A percentile compares a stretch with the other conserved stretches of the same genome.
Evolutionary conservation across 1,284 basidiomycete species (phyloP).

Genomic region (Hemileia vastatrix): DNA sequence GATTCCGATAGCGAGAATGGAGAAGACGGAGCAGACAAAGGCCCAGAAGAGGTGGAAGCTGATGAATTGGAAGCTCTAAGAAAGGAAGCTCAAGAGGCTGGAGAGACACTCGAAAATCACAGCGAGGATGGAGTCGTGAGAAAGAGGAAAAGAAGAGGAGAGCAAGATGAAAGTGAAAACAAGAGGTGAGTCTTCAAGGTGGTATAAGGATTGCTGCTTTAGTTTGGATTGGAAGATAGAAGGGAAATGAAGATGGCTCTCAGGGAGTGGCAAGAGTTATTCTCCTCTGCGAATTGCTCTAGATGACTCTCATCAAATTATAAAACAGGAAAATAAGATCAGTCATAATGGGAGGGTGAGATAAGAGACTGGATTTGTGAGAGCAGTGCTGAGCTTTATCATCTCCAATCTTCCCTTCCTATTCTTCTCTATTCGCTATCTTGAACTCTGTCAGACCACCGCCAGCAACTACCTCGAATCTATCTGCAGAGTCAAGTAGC

Average conservation of each 20-base stretch:
- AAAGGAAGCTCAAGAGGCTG: neutral
- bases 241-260: too few species aligned
- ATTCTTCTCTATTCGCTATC: neutral
- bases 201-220: too few species aligned
- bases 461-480: neutral
- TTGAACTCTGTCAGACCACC: neutral
- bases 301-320: too few species aligned
- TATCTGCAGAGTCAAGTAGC: neutral
- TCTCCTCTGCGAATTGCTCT: too few species aligned
- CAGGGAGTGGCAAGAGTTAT: too few species aligned
- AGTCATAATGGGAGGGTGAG: too few species aligned
- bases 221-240: too few species aligned
- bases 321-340: too few species aligned
- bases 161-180: neutral
- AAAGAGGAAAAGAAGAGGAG: neutral
- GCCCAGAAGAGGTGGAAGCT: neutral
- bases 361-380: too few species aligned
- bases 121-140: neutral
- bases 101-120: neutral
- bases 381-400: too few species aligned
- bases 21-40: neutral
- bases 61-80: neutral
- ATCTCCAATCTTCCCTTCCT: neutral
- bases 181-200: too few species aligned
- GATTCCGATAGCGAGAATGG: neutral